Evolutionary conservation across 139 green algal species (phyloP).

Genomic region (Pleodorina starrii): DNA sequence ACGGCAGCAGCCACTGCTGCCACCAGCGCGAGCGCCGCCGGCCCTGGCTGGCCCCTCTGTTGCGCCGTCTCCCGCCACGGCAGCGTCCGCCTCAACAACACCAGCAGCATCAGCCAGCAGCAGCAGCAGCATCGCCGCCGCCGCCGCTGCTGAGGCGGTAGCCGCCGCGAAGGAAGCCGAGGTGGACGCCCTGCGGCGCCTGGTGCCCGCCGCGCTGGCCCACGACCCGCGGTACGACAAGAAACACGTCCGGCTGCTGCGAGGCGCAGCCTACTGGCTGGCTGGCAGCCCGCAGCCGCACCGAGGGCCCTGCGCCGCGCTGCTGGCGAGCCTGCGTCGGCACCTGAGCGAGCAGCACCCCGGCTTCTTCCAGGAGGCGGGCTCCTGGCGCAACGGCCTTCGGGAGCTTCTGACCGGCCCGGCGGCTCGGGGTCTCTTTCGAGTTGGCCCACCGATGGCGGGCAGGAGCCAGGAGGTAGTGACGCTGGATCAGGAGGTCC

Average conservation of each 20-base stretch:
- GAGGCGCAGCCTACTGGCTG: background rate
- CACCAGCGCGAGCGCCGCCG: too few species aligned
- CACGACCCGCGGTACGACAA: background rate
- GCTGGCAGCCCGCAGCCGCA: background rate
- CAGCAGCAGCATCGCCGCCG: too few species aligned
- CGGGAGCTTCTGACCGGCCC: background rate
- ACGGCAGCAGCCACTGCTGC: too few species aligned
- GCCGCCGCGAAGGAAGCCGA: background rate
- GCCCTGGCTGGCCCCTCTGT: too few species aligned
- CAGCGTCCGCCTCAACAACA: too few species aligned
- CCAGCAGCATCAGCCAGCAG: too few species aligned
- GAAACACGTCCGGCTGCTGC: background rate
- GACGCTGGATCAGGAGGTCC: background rate
- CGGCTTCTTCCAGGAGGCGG: too few species aligned
- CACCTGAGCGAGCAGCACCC: background rate
- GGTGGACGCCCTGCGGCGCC: background rate
- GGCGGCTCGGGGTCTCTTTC: background rate
- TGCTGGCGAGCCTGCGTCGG: background rate
- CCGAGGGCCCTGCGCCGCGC: background rate
- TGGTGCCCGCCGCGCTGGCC: background rate
- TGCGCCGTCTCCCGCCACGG: too few species aligned
- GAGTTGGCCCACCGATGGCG: background rate
- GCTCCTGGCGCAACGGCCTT: background rate
- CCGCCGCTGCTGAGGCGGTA: too few species aligned
- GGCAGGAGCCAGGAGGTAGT: background rate